Evolutionary conservation across 2,329 filamentous ascomycete species (phyloP).

Genomic region (Gnomoniopsis smithogilvyi): DNA sequence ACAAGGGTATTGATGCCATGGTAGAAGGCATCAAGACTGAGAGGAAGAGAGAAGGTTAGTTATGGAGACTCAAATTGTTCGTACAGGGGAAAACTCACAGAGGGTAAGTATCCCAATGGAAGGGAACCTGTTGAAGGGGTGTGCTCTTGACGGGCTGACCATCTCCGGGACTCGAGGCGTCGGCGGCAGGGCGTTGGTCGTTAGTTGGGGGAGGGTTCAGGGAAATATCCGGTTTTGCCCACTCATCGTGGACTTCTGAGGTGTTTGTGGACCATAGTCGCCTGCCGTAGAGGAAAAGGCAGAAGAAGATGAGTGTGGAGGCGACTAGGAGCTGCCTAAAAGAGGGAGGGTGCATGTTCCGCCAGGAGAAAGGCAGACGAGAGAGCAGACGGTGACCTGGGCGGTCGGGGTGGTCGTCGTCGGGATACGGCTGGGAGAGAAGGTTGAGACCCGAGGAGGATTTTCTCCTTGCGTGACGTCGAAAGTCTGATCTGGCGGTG

Average conservation of each 20-base stretch:
- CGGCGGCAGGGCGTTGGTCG: neutral
- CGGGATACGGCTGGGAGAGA: neutral
- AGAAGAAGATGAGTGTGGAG: conserved; percentile 16
- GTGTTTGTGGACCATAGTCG: conserved; percentile 12
- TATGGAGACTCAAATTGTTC: neutral
- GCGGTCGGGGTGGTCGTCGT: neutral
- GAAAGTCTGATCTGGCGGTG: neutral
- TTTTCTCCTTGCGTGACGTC: neutral
- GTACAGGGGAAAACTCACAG: neutral
- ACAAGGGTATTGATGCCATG: conserved; percentile 17
- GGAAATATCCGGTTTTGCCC: conserved; percentile 7
- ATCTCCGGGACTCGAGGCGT: neutral
- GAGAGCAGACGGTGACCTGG: conserved; percentile 5
- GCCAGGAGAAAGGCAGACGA: conserved; percentile 5
- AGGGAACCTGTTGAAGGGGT: conserved; percentile 15
- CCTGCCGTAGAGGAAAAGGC: conserved; percentile 18
- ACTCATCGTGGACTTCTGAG: conserved; percentile 13
- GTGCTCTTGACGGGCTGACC: conserved; percentile 10
- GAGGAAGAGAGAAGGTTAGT: neutral
- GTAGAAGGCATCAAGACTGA: conserved; percentile 15
- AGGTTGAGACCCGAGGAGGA: conserved; percentile 5
- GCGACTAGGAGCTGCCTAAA: conserved; percentile 16
- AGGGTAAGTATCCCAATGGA: conserved; percentile 17
- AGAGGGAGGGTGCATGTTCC: conserved; percentile 18
- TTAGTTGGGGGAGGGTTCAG: neutral